A percentile compares a stretch with the other conserved stretches of the same genome.
These are phyloP conservation scores for Ballota nigra DNA, from an alignment of 257 asterid species.

Conservation along the genomic window DNA sequence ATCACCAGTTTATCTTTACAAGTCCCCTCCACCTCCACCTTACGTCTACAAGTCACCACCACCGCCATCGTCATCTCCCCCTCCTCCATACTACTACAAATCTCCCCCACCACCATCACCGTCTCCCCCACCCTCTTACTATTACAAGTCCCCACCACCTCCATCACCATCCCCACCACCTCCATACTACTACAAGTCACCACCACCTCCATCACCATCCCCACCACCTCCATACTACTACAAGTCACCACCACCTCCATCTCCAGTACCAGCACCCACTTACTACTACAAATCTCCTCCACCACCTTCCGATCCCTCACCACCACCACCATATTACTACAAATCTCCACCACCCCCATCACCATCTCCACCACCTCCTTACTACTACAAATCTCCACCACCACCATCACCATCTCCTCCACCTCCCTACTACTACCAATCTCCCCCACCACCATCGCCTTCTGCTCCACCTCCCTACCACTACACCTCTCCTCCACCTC, in stretches of 20 bases:
- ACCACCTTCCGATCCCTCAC: slow-evolving; percentile 20
- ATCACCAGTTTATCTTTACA: slow-evolving; percentile 24
- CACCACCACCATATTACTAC: slow-evolving; percentile 28
- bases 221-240: slow-evolving; percentile 30
- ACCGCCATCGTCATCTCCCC: slow-evolving; percentile 19
- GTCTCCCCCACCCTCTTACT: slow-evolving; percentile 3
- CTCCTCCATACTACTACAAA: slow-evolving; percentile 21
- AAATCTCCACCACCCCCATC: slow-evolving; percentile 46
- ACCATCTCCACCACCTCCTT: no score
- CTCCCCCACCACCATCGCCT: slow-evolving; percentile 35
- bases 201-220: no score
- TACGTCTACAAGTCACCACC: slow-evolving; percentile 27
- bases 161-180: no score
- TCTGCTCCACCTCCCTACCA: slow-evolving; percentile 27
- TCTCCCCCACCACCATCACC: slow-evolving; percentile 27
- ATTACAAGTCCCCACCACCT: no score
- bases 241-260: no score
- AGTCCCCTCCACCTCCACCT: slow-evolving; percentile 28
- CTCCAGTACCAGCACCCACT: not conserved
- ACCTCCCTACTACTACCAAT: slow-evolving; percentile 21
- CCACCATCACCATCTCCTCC: slow-evolving; percentile 39
- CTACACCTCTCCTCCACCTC: slow-evolving; percentile 31
- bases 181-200: no score
- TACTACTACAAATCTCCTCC: slow-evolving; percentile 34
- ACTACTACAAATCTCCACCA: no score